Conservation (phyloP, 257 asterid genomes). For the Solanum acaule region DNA sequence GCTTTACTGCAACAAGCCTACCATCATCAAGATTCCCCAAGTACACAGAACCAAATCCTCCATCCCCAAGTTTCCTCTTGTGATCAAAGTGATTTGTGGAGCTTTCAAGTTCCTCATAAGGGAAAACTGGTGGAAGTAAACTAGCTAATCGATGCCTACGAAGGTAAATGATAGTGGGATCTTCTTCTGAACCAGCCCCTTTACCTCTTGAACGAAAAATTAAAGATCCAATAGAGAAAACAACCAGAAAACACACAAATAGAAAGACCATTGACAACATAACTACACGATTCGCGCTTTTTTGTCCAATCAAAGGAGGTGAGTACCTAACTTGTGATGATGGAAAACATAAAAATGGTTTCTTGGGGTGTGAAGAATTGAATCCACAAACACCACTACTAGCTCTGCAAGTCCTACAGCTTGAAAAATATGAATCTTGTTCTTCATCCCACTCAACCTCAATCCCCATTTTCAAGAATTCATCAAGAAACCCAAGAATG, state of each 20-base stretch:
- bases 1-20: constrained; percentile 69
- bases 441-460: constrained; percentile 85
- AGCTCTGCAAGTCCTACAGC: constrained; percentile 53
- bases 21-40: constrained; percentile 69
- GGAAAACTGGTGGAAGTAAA: constrained; percentile 84
- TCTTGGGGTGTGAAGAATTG: constrained; percentile 44
- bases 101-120: constrained; percentile 75
- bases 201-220: constrained; percentile 30
- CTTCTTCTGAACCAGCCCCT: constrained; percentile 41
- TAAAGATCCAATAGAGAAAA: constrained; percentile 31
- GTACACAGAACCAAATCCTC: constrained; percentile 93
- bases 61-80: constrained; percentile 85
- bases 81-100: constrained; percentile 71
- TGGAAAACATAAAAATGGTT: constrained; percentile 52
- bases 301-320: constrained; percentile 20
- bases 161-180: constrained; percentile 68
- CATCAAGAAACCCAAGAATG: constrained; percentile 64
- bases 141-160: constrained; percentile 72
- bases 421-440: constrained; percentile 47
- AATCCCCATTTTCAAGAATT: constrained; percentile 45
- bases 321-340: constrained; percentile 2
- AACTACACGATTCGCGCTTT: constrained; percentile 35
- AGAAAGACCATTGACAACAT: constrained; percentile 31
- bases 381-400: constrained; percentile 65
- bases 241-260: constrained; percentile 40